Base-by-base conservation (phyloP, 306 rosid species). In the Corylus avellana region DNA sequence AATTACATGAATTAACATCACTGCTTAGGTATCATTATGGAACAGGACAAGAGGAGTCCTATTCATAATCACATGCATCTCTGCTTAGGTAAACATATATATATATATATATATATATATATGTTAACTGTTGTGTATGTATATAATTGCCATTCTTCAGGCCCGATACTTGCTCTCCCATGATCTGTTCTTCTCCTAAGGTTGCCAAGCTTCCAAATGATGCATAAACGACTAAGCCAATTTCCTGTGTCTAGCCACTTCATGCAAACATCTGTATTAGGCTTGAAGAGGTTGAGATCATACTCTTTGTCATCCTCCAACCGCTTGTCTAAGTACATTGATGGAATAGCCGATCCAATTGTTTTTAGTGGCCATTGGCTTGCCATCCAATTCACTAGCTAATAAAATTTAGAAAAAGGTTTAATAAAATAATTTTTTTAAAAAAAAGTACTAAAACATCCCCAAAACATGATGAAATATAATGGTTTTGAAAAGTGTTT, bases 301-400 rank as follows among this genome's bases (percentile, higher is more conserved):
- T 79, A 79, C 42, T 73, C 25, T 16, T 25, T 73, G 73, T 73
- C 78, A 27, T 79, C n/a, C 39, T 79, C 47, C 35, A 73, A 12
- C 12, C 83, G 39, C 56, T 51, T 59, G 82, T 78, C 82, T 14
- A 72, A 78, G 71, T 29, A 78, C 18, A 66, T 42, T 47, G 82
- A 78, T 63, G 78, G 83, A 48, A 79, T 13, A 0, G 78, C 22
- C 20, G 83, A 74, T 51, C 78, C 83, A 61, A 79, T 12, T 11
- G 73, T 16, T 55, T 79, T 79, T 8, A 79, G 13, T n/a, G 83
- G 78, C 14, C 78, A 44, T 11, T 47, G 16, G 78, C 67, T 73
- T 22, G 69, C 73, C 78, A 79, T 79, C 83, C 78, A 79, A 29
- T 50, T 58, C 20, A 75, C 42, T 7, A 75, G 59, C 79, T 75